phyloP scores from a whole-genome alignment of 352 stramenopile species.

The Discostella stelligera region DNA sequence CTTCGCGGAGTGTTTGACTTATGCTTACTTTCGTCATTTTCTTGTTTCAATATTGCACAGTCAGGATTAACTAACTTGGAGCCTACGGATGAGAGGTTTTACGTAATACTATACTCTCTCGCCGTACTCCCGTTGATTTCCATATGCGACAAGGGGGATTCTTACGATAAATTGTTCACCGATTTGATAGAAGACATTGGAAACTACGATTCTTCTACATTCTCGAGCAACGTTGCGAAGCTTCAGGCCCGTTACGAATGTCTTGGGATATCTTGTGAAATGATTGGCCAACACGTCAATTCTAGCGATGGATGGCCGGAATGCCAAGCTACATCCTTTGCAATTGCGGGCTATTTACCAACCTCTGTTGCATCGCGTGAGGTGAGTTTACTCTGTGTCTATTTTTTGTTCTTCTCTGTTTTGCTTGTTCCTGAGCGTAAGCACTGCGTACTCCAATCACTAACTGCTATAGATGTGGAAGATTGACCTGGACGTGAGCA shows the following conservation, averaged over 20 bases:
- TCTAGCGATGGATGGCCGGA: conserved; percentile 29
- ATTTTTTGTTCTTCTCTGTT: background rate
- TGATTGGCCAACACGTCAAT: conserved; percentile 45
- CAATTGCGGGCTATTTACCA: conserved; percentile 63
- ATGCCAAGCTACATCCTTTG: conserved; percentile 44
- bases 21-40: conserved; percentile 9
- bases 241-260: conserved; percentile 70
- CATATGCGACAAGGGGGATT: conserved; percentile 61
- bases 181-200: conserved; percentile 49
- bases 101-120: conserved; percentile 73
- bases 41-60: conserved; percentile 12
- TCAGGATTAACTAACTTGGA: conserved; percentile 24
- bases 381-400: conserved; percentile 31
- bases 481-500: conserved; percentile 77
- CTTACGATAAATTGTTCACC: conserved; percentile 48
- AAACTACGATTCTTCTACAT: conserved; percentile 29
- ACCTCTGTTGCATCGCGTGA: conserved; percentile 36
- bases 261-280: conserved; percentile 68
- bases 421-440: background rate
- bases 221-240: conserved; percentile 32
- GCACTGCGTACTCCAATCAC: background rate
- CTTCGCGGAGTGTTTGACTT: background rate
- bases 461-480: conserved; percentile 34
- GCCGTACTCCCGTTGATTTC: conserved; percentile 65
- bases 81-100: conserved; percentile 36